Conservation (phyloP, 2,329 filamentous ascomycete species). For the Cercospora sp. region DNA sequence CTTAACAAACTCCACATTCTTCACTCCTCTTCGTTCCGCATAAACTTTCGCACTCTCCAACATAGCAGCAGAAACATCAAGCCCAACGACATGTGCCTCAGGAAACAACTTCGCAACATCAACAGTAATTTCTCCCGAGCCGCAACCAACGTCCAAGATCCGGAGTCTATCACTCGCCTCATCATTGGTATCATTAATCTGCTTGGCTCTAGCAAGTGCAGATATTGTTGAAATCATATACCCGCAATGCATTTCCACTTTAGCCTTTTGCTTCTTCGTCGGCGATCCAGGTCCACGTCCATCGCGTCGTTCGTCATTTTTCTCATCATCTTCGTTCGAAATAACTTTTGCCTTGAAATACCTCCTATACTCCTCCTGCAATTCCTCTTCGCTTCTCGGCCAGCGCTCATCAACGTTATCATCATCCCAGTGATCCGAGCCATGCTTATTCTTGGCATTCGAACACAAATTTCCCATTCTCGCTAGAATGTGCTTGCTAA, state of each 20-base stretch:
- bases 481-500: not conserved
- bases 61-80: constrained; percentile 39
- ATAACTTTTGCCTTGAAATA: not conserved
- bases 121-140: constrained; percentile 43
- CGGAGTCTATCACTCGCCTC: constrained; percentile 21
- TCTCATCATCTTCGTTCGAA: too few species aligned
- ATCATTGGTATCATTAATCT: constrained; percentile 6
- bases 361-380: not conserved
- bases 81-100: constrained; percentile 36
- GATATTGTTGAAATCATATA: constrained; percentile 23
- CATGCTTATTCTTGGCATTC: not conserved
- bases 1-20: constrained; percentile 79
- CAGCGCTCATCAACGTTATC: not conserved
- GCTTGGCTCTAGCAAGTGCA: constrained; percentile 4
- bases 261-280: too few species aligned
- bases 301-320: too few species aligned
- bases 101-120: constrained; percentile 35
- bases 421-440: not conserved
- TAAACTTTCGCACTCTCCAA: constrained; percentile 37
- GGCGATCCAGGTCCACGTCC: too few species aligned
- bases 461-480: constrained; percentile 4
- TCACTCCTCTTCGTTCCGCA: constrained; percentile 36
- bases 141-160: constrained; percentile 43
- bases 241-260: constrained; percentile 10
- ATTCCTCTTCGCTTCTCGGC: not conserved